Base-by-base conservation (phyloP, 805 yeast genomes). In the Blastobotrys peoriensis region DNA sequence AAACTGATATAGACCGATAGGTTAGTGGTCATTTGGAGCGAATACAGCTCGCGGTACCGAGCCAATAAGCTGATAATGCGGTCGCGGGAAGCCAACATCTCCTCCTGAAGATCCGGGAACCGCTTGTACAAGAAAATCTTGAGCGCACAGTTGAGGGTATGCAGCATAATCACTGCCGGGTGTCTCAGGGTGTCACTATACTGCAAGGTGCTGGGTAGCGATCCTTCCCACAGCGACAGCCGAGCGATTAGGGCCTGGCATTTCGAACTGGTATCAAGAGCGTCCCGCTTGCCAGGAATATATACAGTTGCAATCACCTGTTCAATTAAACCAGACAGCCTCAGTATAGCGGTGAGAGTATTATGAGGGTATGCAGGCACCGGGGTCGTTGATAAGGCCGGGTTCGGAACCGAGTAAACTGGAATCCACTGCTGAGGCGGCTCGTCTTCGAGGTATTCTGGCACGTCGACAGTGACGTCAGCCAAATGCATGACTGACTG, bases 1-100 rank as follows among this genome's bases (percentile, higher is more conserved):
- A 51, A 51, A 2, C 48, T 47, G 17, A 47, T 47, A 33, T 51
- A 47, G 10, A 51, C 53, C 13, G 51, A 40, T 10, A 51, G 38
- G 27, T 46, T 46, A 3, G 49, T 47, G 17, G 52, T 43, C 40
- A 50, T 38, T 20, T 45, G 40, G 28, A 51, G 30, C 5, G 51
- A 27, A 36, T 51, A 51, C 38, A 44, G 37, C 18, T 34, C 19
- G 10, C 42, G 33, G 33, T 50, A 51, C 17, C 47, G 46, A 6
- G 30, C 30, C 8, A 51, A 45, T 9, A 45, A 33, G 13, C 21
- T 38, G 4, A 50, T 36, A 23, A 49, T 47, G 13, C 39, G 33
- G 20, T 36, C 43, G 16, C 44, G 22, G 13, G 38, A 23, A 5
- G 27, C 22, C 5, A 33, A 36, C 36, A 35, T 16, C n/a, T 33